phyloP scores from a whole-genome alignment of 2,329 filamentous ascomycete genomes.

The Aspergillus vadensis region DNA sequence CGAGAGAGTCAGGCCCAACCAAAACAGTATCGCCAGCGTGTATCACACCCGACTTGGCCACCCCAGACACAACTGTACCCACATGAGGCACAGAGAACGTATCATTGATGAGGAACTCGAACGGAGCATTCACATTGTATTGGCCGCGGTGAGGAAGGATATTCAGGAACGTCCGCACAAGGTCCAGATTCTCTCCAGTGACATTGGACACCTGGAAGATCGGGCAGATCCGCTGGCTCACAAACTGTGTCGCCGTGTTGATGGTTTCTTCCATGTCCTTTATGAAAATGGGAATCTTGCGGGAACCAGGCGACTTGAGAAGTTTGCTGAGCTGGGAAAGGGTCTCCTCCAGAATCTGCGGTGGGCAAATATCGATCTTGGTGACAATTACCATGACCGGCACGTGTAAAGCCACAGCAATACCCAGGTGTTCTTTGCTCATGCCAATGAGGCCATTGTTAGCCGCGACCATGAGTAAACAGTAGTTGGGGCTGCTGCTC shows the following conservation, averaged over 20 bases:
- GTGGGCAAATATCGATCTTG: slow-evolving; percentile 97
- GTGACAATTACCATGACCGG: slow-evolving; percentile 97
- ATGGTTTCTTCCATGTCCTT: slow-evolving; percentile 89
- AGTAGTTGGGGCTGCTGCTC: slow-evolving; percentile 95
- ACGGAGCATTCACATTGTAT: slow-evolving; percentile 82
- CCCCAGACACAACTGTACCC: slow-evolving; percentile 91
- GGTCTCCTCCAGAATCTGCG: slow-evolving; percentile 91
- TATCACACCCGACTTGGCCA: slow-evolving; percentile 83
- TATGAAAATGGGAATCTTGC: slow-evolving; percentile 96
- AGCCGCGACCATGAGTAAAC: slow-evolving; percentile 94
- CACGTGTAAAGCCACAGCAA: slow-evolving; percentile 90
- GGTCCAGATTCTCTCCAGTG: slow-evolving; percentile 84
- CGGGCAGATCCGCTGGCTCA: slow-evolving; percentile 91
- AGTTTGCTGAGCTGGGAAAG: slow-evolving; percentile 90
- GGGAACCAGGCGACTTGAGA: slow-evolving; percentile 86
- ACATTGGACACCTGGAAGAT: slow-evolving; percentile 99
- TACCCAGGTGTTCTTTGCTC: slow-evolving; percentile 97
- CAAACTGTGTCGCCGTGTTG: slow-evolving; percentile 93
- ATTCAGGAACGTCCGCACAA: slow-evolving; percentile 91
- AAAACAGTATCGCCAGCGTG: slow-evolving; percentile 89
- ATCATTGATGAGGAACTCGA: slow-evolving; percentile 95
- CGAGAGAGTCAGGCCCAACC: slow-evolving; percentile 85
- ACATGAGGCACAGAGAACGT: slow-evolving; percentile 98
- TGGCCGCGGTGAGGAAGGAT: slow-evolving; percentile 93
- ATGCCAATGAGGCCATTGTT: slow-evolving; percentile 97